These are phyloP conservation scores for Cardamine occulta DNA, from an alignment of 345 rosid species.

Conservation along the genomic window DNA sequence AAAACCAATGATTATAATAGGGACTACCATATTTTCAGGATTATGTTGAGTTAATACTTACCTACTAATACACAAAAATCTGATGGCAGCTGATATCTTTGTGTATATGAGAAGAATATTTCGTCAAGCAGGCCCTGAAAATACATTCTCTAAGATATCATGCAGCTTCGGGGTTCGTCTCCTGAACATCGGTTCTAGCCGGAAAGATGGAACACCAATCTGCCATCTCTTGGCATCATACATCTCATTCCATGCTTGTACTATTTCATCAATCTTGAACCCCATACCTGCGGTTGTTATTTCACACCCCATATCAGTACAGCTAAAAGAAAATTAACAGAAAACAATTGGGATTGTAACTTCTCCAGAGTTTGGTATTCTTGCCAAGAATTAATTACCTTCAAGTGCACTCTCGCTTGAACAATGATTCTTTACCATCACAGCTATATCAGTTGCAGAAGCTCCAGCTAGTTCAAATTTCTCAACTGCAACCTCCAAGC, in stretches of 20 bases:
- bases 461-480: constrained; percentile 99
- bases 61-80: constrained; percentile 31
- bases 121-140: constrained; percentile 35
- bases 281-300: constrained; percentile 64
- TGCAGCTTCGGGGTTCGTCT: constrained; percentile 83
- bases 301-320: neutral
- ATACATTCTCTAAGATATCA: constrained; percentile 70
- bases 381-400: constrained; percentile 53
- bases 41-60: constrained; percentile 24
- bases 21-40: constrained; percentile 4
- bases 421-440: constrained; percentile 97
- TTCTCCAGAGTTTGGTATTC: neutral
- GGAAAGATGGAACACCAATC: constrained; percentile 86
- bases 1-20: neutral
- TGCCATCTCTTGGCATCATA: constrained; percentile 98
- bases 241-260: constrained; percentile 99
- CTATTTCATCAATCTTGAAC: constrained; percentile 94
- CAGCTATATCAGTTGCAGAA: constrained; percentile 92
- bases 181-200: constrained; percentile 95
- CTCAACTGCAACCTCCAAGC: constrained; percentile 96
- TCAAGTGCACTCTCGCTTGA: constrained; percentile 82
- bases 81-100: constrained; percentile 14
- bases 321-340: neutral
- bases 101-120: constrained; percentile 21
- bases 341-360: neutral